Percentiles rank a stretch among this genome's conserved stretches.
Evolutionary conservation across 345 rosid genomes (phyloP).

Genomic region (Populus pruinosa): DNA sequence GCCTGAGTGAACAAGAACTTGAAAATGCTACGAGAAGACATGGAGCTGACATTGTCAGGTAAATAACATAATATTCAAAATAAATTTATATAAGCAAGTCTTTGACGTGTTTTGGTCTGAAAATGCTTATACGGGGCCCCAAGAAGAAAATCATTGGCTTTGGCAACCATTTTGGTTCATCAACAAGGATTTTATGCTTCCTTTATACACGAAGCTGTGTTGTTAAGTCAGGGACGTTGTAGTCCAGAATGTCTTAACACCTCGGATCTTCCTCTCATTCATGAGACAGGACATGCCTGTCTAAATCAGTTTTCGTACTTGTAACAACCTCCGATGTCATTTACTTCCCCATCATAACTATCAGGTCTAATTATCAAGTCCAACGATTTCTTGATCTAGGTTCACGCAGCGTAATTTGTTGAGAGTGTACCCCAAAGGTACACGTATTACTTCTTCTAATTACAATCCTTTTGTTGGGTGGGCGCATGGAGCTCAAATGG

Average conservation of each 20-base stretch:
- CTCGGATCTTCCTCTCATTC: neutral
- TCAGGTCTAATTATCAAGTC: neutral
- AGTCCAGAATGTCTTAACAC: neutral
- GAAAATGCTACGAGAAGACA: constrained; percentile 17
- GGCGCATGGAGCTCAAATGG: constrained; percentile 34
- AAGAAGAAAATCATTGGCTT: neutral
- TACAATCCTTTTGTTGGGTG: constrained; percentile 25
- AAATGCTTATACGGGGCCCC: neutral
- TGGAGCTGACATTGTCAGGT: constrained; percentile 22
- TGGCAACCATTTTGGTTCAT: neutral
- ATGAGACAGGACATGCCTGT: neutral
- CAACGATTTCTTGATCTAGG: neutral
- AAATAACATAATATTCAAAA: neutral
- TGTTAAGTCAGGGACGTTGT: neutral
- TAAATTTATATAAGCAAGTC: neutral
- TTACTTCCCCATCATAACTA: neutral
- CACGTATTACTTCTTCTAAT: constrained; percentile 24
- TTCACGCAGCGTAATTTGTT: constrained; percentile 25
- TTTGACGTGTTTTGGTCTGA: too few relatives aligned
- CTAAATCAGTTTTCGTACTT: neutral
- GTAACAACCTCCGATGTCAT: neutral
- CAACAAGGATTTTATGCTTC: neutral
- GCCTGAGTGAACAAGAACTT: constrained; percentile 25
- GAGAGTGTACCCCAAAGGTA: constrained; percentile 24
- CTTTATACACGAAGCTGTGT: neutral